These are phyloP conservation scores for Lactarius sp. DNA, from an alignment of 768 basidiomycete genomes.

Conservation along the genomic window DNA sequence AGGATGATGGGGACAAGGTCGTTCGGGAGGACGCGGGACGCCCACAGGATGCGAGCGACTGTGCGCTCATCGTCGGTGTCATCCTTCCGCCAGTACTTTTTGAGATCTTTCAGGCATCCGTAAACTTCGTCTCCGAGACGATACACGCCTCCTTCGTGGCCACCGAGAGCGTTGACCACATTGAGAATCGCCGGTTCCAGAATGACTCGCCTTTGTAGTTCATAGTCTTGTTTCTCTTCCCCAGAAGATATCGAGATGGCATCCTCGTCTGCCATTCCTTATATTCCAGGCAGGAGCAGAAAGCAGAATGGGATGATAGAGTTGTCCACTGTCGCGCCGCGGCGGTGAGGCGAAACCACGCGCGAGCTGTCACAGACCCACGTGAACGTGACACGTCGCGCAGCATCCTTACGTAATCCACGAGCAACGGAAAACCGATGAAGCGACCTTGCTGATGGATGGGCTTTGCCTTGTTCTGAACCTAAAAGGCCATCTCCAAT, in stretches of 20 bases:
- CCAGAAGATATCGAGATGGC: slow-evolving; percentile 30
- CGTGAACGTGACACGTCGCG: slow-evolving; percentile 19
- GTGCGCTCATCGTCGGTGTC: slow-evolving; percentile 96
- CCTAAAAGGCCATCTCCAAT: background rate
- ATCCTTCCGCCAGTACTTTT: slow-evolving; percentile 93
- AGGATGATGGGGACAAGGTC: slow-evolving; percentile 86
- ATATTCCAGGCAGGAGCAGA: background rate
- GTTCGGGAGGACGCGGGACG: slow-evolving; percentile 77
- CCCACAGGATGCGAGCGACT: slow-evolving; percentile 88
- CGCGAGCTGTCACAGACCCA: slow-evolving; percentile 6
- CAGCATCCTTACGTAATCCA: background rate
- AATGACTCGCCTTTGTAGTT: slow-evolving; percentile 44
- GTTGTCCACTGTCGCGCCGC: background rate
- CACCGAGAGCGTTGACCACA: slow-evolving; percentile 79
- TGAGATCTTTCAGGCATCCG: slow-evolving; percentile 89
- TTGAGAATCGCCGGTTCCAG: slow-evolving; percentile 64
- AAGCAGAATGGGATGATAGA: background rate
- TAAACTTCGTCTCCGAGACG: slow-evolving; percentile 75
- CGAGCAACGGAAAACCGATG: too few relatives aligned
- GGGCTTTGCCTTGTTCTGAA: background rate
- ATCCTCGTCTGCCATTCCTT: slow-evolving; percentile 29
- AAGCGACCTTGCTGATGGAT: too few relatives aligned
- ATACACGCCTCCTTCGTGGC: slow-evolving; percentile 61
- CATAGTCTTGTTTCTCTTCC: slow-evolving; percentile 30
- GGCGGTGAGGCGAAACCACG: too few relatives aligned